These are phyloP conservation scores for Xylaria hypoxylon DNA, from an alignment of 2,329 filamentous ascomycete genomes.

Conservation along the genomic window DNA sequence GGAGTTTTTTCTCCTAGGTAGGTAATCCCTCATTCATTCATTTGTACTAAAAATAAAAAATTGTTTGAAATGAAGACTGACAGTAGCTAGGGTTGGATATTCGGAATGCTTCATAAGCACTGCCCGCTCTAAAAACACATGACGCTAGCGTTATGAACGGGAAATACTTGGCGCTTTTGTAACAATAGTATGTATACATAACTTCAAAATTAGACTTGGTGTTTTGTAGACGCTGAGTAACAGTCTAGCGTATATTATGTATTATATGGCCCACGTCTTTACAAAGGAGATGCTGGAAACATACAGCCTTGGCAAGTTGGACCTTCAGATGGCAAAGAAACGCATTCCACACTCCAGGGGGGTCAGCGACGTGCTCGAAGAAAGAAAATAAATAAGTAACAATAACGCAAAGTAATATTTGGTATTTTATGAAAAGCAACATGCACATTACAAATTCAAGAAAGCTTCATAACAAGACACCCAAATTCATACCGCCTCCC, in stretches of 20 bases:
- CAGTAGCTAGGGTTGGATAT: not conserved
- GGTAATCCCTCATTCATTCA: not conserved
- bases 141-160: not conserved
- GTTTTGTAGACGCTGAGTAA: not conserved
- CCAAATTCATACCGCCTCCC: conserved; percentile 6
- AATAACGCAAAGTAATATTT: not conserved
- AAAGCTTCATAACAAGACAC: conserved; percentile 27
- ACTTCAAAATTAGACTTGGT: not conserved
- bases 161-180: not conserved
- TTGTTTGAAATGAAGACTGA: too few species aligned
- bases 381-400: not conserved
- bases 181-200: not conserved
- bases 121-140: not conserved
- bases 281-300: too few species aligned
- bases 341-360: too few species aligned
- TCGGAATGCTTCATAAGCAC: not conserved
- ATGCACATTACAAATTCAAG: conserved; percentile 27
- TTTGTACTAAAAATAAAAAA: not conserved
- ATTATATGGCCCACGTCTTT: not conserved
- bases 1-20: conserved; percentile 24
- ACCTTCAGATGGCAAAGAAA: too few species aligned
- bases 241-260: not conserved
- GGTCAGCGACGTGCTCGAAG: not conserved
- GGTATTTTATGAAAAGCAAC: conserved; percentile 20
- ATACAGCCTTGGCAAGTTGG: too few species aligned